Evolutionary conservation across 805 yeast species (phyloP).

Genomic region (Lachancea kluyveri): DNA sequence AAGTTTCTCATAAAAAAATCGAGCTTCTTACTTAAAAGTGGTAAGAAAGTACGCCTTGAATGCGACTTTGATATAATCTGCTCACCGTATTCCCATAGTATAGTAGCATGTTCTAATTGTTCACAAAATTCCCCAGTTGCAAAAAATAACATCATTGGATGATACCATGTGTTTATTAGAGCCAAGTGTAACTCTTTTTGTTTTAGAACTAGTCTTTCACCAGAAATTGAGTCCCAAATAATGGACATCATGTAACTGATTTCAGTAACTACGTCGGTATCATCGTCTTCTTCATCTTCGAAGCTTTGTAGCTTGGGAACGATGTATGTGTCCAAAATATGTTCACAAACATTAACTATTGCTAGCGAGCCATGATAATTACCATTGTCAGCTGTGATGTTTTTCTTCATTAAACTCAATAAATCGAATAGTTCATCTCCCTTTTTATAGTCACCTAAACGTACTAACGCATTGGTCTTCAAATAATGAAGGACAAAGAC

Average conservation of each 20-base stretch:
- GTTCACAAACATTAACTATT: conserved; percentile 14
- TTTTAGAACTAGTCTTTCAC: conserved; percentile 55
- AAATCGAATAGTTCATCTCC: conserved; percentile 13
- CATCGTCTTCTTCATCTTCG: conserved; percentile 4
- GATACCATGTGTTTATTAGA: conserved; percentile 47
- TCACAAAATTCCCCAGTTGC: conserved; percentile 31
- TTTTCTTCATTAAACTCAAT: conserved; percentile 14
- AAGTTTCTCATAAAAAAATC: conserved; percentile 37
- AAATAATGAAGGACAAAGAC: conserved; percentile 17
- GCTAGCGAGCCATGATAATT: conserved; percentile 21
- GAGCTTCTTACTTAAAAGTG: conserved; percentile 46
- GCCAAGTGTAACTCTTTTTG: conserved; percentile 58
- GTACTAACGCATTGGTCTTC: conserved; percentile 15
- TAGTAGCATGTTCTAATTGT: conserved; percentile 5
- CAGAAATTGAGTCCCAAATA: conserved; percentile 54
- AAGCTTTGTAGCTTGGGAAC: conserved; percentile 3
- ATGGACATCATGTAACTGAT: conserved; percentile 33
- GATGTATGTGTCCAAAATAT: conserved; percentile 13
- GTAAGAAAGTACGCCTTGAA: conserved; percentile 65
- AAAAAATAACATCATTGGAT: conserved; percentile 34
- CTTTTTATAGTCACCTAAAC: conserved; percentile 1
- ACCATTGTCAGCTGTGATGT: conserved; percentile 21
- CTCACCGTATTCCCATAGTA: conserved; percentile 24
- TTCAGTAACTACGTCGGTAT: conserved; percentile 10
- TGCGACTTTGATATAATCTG: conserved; percentile 43